These are phyloP conservation scores for Cinnamomum micranthum DNA, from an alignment of 164 flowering plant genomes.

Conservation along the genomic window DNA sequence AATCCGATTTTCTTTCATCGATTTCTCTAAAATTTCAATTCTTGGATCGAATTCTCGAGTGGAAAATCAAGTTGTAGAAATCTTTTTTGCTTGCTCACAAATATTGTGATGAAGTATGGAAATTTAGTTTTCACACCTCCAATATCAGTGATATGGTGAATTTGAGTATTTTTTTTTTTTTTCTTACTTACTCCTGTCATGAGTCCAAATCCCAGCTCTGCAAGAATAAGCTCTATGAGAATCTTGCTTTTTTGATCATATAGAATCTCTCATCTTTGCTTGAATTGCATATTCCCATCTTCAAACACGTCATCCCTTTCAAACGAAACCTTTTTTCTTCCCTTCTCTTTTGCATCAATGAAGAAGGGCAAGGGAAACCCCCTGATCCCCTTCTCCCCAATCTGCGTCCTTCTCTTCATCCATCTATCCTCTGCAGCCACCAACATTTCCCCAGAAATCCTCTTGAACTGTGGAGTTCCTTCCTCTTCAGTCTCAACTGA, in stretches of 20 bases:
- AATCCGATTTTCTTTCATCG: neutral
- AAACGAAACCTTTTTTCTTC: neutral
- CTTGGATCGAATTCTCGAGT: neutral
- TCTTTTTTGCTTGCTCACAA: neutral
- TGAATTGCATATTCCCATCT: neutral
- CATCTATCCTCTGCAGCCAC: neutral
- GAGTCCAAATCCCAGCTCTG: too few species aligned
- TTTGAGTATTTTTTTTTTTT: too few species aligned
- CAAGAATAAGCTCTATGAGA: too few species aligned
- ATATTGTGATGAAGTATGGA: too few species aligned
- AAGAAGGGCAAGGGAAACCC: neutral
- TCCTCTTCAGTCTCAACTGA: neutral
- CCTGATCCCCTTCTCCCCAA: neutral
- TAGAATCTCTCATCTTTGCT: too few species aligned
- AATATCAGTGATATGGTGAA: too few species aligned
- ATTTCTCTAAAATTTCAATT: neutral
- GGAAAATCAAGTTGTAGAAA: neutral
- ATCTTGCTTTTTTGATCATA: too few species aligned
- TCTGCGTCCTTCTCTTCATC: neutral
- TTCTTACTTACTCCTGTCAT: too few species aligned
- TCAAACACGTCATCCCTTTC: neutral
- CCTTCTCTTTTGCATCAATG: neutral
- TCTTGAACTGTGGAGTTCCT: constrained; percentile 5
- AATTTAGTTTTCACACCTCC: too few species aligned
- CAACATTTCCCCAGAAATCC: constrained; percentile 6